Base-by-base conservation (phyloP, 345 rosid genomes). In the Arabidopsis arenosa region DNA sequence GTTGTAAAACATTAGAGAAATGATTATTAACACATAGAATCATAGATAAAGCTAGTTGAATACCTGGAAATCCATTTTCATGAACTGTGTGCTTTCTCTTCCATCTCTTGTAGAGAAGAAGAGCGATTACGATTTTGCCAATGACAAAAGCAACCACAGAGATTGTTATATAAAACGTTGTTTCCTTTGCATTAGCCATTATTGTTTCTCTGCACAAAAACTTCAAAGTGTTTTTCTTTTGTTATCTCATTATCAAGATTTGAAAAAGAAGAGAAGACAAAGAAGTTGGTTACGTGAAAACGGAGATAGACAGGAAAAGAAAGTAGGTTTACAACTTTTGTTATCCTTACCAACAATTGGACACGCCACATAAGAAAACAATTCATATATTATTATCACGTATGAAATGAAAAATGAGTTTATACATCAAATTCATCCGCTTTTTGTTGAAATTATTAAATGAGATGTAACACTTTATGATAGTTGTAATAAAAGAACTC, bases 101-200 rank as follows among this genome's bases (percentile, higher is more conserved):
- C 94, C 97, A 88, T 77, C 92, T 66, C 66, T 77, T 88, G 73
- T 87, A 90, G 43, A 84, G 82, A 63, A 93, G 91, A 81, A 91
- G 62, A 21, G 93, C 66, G 47, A 91, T 78, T 12, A 85, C 68
- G 61, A 84, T 82, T 86, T 91, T 91, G 1, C 96, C 90, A 40
- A 74, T 60, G 18, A 90, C 82, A 68, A 91, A 90, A 70, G 80
- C 88, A 56, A 90, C 58, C 70, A 83, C 79, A 79, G 87, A 81
- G 66, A 86, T 51, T 72, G 94, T 84, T 82, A 91, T 83, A 78
- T 86, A 93, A 59, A 89, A 66, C 2, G 84, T 87, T 68, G 86
- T 57, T 21, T 69, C 64, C 69, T 74, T 79, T 56, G 86, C 66
- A 66, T 84, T 83, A 14, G 67, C 86, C 96, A 93, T 93, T 60